Base-by-base conservation (phyloP, 345 rosid species). In the Hibiscus trionum region DNA sequence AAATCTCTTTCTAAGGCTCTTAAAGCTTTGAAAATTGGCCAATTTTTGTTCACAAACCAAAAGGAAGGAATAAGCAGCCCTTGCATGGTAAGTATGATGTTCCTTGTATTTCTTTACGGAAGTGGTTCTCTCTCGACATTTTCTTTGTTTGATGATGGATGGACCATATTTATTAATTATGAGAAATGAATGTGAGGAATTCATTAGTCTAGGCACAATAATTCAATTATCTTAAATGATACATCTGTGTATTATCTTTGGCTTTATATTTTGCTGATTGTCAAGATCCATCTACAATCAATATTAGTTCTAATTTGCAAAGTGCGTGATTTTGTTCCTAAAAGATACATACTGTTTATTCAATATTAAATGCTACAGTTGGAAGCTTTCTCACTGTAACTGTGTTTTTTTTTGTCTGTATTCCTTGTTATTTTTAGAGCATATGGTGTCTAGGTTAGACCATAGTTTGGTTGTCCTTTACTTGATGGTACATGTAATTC, bases 1-100 rank as follows among this genome's bases (percentile, higher is more conserved):
- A 92, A 89, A 84, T 95, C 99, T 68, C 91, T 95, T 69, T 90
- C 98, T 14, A 92, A 89, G 83, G 88, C 96, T 61, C 82, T 95
- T 77, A 95, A 89, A 81, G 78, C 89, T 69, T 75, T 95, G 79
- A 90, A 91, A 88, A 78, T 89, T 81, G 90, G 90, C 69, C 77
- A 88, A 56, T 70, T 73, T 75, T 81, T 84, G 73, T 69, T 88
- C 59, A 70, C 94, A 75, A 86, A 81, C 75, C 94, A 88, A 78
- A 96, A 91, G 81, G 99, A 96, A 87, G 97, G 97, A 78, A 84
- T 79, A 57, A 84, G 78, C 70, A 78, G 90, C 74, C 85, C 97
- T 79, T 93, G 91, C 74, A 77, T 75, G 88, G 99, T 95, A 83
- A 83, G 93, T 81, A 42, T 24, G 55, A 19, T 66, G 63, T 52